Percentiles rank a stretch among this genome's conserved stretches.
These are phyloP conservation scores for Globisporangium polare DNA, from an alignment of 352 stramenopile species.

Conservation along the genomic window DNA sequence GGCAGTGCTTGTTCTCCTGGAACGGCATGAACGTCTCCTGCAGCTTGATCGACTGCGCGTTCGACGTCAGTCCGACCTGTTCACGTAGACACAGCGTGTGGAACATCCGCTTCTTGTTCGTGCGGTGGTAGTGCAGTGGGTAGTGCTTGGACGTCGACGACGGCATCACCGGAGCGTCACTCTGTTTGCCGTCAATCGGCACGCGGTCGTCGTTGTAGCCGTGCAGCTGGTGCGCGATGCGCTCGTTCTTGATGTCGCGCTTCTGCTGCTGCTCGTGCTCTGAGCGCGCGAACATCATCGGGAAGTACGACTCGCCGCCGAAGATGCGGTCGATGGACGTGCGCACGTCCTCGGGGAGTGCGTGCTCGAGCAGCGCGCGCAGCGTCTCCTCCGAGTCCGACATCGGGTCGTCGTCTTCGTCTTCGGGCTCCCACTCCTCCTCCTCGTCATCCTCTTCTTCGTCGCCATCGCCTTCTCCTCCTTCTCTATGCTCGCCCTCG, in stretches of 20 bases:
- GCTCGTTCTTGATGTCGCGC: slow-evolving; percentile 37
- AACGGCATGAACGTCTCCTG: slow-evolving; percentile 84
- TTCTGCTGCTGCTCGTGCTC: slow-evolving; percentile 55
- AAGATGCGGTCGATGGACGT: slow-evolving; percentile 64
- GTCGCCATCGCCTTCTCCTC: slow-evolving; percentile 13
- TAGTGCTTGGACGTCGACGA: slow-evolving; percentile 16
- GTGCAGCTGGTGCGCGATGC: slow-evolving; percentile 66
- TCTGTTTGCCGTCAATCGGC: not conserved
- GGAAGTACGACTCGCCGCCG: slow-evolving; percentile 49
- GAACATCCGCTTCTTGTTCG: slow-evolving; percentile 43
- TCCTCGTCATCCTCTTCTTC: slow-evolving; percentile 16
- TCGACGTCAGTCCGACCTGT: slow-evolving; percentile 55
- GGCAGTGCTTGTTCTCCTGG: slow-evolving; percentile 72
- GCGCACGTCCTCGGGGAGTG: slow-evolving; percentile 49
- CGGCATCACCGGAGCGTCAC: not conserved
- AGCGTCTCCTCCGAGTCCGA: slow-evolving; percentile 23
- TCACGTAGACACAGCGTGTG: slow-evolving; percentile 65
- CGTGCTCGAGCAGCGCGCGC: slow-evolving; percentile 24
- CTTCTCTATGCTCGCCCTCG: slow-evolving; percentile 10
- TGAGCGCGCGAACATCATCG: slow-evolving; percentile 59
- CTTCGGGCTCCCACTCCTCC: slow-evolving; percentile 20
- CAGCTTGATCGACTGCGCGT: slow-evolving; percentile 58
- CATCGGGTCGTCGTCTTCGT: slow-evolving; percentile 28
- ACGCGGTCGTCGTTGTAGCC: slow-evolving; percentile 36
- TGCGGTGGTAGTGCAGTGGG: slow-evolving; percentile 22